phyloP scores from a whole-genome alignment of 2,329 filamentous ascomycete genomes.

The Hymenoscyphus fraxineus region DNA sequence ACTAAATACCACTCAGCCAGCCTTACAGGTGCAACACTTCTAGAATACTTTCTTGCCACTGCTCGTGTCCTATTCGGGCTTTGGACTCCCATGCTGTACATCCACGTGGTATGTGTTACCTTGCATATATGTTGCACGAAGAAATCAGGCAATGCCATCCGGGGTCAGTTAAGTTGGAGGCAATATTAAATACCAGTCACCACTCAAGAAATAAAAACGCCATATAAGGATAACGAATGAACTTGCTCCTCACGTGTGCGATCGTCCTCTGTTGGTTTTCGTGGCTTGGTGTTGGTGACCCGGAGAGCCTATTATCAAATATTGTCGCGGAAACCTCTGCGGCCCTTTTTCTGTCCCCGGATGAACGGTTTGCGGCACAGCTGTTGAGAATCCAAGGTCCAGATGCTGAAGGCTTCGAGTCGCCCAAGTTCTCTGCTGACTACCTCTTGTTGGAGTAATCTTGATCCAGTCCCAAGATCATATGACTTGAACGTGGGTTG shows the following conservation, averaged over 20 bases:
- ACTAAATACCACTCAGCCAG: background rate
- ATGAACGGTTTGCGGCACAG: background rate
- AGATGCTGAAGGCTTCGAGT: background rate
- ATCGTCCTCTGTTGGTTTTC: background rate
- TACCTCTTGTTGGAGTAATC: background rate
- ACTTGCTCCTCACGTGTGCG: slow-evolving; percentile 1
- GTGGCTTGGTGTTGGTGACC: background rate
- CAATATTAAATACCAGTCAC: background rate
- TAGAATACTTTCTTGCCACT: background rate
- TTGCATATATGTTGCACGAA: background rate
- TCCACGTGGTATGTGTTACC: slow-evolving; percentile 2
- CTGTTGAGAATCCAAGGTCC: background rate
- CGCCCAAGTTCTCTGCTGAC: background rate
- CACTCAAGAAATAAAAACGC: background rate
- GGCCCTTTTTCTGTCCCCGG: background rate
- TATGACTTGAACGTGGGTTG: background rate
- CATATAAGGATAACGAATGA: background rate
- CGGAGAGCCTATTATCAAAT: slow-evolving; percentile 2
- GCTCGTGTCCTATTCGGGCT: background rate
- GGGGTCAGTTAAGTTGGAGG: background rate
- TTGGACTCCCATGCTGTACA: background rate
- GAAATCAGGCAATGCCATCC: background rate
- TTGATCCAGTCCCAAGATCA: background rate
- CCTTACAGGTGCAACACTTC: background rate
- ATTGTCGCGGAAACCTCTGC: background rate